Evolutionary conservation across 169 alveolate genomes (phyloP).

Genomic region (Fabrea salina): DNA sequence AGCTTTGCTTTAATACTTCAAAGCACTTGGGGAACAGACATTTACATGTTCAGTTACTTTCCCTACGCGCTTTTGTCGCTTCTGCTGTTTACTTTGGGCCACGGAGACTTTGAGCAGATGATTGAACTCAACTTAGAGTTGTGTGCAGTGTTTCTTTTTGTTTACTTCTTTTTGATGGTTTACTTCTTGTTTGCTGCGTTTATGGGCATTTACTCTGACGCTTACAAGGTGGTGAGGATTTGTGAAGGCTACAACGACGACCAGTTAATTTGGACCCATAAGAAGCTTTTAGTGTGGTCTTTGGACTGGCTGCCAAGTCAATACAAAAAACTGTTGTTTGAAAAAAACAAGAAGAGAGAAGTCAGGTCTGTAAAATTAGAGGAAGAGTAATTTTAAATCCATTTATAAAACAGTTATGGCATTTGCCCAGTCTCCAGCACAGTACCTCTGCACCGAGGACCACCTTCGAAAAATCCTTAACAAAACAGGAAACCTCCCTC

Average conservation of each 20-base stretch:
- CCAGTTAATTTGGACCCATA: background rate
- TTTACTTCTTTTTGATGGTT: background rate
- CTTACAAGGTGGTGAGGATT: background rate
- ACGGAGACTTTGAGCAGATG: background rate
- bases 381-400: no score
- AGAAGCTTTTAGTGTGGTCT: background rate
- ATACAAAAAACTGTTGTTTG: background rate
- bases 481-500: conserved; percentile 37
- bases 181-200: background rate
- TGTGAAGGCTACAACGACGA: conserved; percentile 2
- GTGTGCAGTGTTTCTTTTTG: background rate
- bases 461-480: conserved; percentile 58
- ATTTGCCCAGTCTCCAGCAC: conserved; percentile 36
- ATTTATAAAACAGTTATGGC: no score
- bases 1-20: background rate
- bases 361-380: background rate
- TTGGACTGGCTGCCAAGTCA: conserved; percentile 13
- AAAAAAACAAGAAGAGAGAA: background rate
- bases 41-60: background rate
- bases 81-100: background rate
- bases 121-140: background rate
- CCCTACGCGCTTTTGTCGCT: background rate
- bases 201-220: background rate
- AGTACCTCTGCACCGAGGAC: conserved; percentile 40
- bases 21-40: background rate